A percentile compares a stretch with the other conserved stretches of the same genome.
Conservation (phyloP, 2,329 filamentous ascomycete genomes). For the Penicillium sp. region DNA sequence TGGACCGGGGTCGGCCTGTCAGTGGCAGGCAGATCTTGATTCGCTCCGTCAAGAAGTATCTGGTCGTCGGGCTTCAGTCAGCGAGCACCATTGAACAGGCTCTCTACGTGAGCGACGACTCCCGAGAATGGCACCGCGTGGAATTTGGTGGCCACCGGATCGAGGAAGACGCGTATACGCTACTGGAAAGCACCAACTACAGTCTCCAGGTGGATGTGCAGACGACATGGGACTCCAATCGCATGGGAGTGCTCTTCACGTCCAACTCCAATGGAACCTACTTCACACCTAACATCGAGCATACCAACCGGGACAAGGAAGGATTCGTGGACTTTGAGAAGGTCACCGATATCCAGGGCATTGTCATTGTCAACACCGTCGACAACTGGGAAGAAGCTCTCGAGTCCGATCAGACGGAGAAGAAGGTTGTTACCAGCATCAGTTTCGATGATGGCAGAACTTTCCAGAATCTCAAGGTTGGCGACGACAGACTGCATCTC, state of each 20-base stretch:
- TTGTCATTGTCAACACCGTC: slow-evolving; percentile 84
- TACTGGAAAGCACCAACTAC: slow-evolving; percentile 94
- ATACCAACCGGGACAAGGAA: slow-evolving; percentile 75
- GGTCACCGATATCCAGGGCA: slow-evolving; percentile 82
- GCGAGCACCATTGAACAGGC: slow-evolving; percentile 82
- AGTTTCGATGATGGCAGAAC: slow-evolving; percentile 93
- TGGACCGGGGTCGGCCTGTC: slow-evolving; percentile 69
- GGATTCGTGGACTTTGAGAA: slow-evolving; percentile 95
- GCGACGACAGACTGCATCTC: slow-evolving; percentile 68
- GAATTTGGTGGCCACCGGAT: slow-evolving; percentile 84
- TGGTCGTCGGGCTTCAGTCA: slow-evolving; percentile 77
- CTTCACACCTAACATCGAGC: slow-evolving; percentile 84
- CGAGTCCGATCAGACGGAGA: slow-evolving; percentile 53
- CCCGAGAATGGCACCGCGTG: slow-evolving; percentile 81
- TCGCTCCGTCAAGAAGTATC: slow-evolving; percentile 76
- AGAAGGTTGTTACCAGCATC: slow-evolving; percentile 68
- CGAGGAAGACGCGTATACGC: slow-evolving; percentile 80
- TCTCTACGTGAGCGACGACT: slow-evolving; percentile 82
- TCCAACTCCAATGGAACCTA: slow-evolving; percentile 98
- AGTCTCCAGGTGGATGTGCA: slow-evolving; percentile 95
- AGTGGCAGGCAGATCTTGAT: slow-evolving; percentile 70
- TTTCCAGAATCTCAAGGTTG: slow-evolving; percentile 68
- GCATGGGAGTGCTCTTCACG: slow-evolving; percentile 85
- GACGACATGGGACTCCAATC: slow-evolving; percentile 56
- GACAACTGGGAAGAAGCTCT: slow-evolving; percentile 77